Evolutionary conservation across 352 stramenopile genomes (phyloP).

Genomic region (Phytophthora gonapodyides): DNA sequence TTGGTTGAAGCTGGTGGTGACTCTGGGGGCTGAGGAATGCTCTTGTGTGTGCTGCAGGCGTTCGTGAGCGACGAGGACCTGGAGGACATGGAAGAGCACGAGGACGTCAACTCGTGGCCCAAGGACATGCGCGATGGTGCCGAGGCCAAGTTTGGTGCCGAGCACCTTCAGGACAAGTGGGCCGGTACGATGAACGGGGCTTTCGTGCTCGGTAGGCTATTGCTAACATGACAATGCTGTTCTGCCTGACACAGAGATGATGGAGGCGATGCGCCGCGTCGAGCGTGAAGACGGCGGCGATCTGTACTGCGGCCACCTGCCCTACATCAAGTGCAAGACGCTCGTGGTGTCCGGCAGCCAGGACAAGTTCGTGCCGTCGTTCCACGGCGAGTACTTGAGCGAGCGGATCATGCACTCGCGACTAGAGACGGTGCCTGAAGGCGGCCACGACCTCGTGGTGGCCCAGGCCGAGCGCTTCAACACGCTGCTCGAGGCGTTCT

Average conservation of each 20-base stretch:
- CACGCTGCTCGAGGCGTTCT: constrained; percentile 58
- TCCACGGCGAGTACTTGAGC: constrained; percentile 84
- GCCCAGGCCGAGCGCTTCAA: constrained; percentile 61
- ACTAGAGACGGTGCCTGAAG: constrained; percentile 57
- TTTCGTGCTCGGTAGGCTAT: too few relatives aligned
- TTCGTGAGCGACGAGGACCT: constrained; percentile 79
- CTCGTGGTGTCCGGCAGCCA: constrained; percentile 67
- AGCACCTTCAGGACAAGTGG: constrained; percentile 64
- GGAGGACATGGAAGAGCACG: constrained; percentile 54
- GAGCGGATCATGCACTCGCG: constrained; percentile 87
- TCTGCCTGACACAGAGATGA: constrained; percentile 45
- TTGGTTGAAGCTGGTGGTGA: constrained; percentile 2
- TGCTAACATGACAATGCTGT: constrained; percentile 9
- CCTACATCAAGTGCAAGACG: constrained; percentile 84
- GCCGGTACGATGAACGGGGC: constrained; percentile 28
- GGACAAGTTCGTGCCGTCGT: constrained; percentile 67
- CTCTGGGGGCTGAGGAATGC: constrained; percentile 17
- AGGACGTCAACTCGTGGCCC: constrained; percentile 62
- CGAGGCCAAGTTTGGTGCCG: constrained; percentile 56
- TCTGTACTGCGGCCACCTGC: constrained; percentile 69
- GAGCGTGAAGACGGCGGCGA: constrained; percentile 65
- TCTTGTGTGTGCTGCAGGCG: constrained; percentile 42
- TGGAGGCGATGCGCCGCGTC: constrained; percentile 49
- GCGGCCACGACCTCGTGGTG: constrained; percentile 65
- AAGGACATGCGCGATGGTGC: constrained; percentile 49